Evolutionary conservation across 352 stramenopile genomes (phyloP), one percentile per base, ranked within the genome.

Genomic region (Blastocystis sp.): DNA sequence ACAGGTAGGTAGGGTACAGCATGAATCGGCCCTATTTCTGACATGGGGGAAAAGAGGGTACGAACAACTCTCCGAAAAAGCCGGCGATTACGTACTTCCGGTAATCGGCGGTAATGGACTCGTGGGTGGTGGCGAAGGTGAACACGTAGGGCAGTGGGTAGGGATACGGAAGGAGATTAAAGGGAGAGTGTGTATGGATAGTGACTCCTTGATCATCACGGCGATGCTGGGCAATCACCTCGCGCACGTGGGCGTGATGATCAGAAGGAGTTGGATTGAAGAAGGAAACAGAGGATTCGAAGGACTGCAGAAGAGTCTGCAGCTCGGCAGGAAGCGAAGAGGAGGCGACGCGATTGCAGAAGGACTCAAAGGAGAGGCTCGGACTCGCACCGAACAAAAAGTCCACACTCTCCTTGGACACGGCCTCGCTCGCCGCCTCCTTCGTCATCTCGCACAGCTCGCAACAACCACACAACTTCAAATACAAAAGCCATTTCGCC

Each of bases 1-100:
- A 62, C 43, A 81, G 43, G 66, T 81, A 81, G 56, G 71, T 81
- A 3, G 71, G 71, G 66, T 81, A 81, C 17, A 81, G 34, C 71
- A 81, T 81, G 43, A 81, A 81, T 62, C 71, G 43, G 1, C 71
- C 71, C 71, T 81, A 81, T 38, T 7, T 14, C 11, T 81, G 10
- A 81, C 0, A 21, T 5, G 38, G 19, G 21, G 17, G 5, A 65
- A 64, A 9, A 11, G 45, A 2, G 17, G 2, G 10, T 81, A 81
- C 71, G 43, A 81, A 81, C 17, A 81, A 19, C 28, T 81, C 71
- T 1, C 71, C 71, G 14, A 81, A 2, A 21, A 81, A 81, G 3
- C 71, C 71, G 17, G 48, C 71, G 7, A 81, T 64, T 2, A 81
- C 28, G 45, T 81, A 81, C 1, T 81, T 28, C 45, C 71, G 43